A percentile compares a stretch with the other conserved stretches of the same genome.
phyloP scores from a whole-genome alignment of 768 basidiomycete genomes.

The Amylocystis lapponica region DNA sequence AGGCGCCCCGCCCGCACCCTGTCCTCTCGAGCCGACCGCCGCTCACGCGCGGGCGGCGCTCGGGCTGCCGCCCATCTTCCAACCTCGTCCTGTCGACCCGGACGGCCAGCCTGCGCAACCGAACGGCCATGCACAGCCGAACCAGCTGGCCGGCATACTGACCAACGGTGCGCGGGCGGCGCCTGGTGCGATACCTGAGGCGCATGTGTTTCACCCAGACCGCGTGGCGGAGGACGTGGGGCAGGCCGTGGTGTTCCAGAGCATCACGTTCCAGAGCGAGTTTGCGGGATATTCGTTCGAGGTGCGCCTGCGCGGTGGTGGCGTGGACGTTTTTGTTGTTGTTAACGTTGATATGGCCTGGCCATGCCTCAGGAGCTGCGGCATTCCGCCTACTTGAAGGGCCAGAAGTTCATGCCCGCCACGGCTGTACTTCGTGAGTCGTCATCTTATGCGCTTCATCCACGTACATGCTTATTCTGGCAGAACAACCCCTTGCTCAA shows the following conservation, averaged over 20 bases:
- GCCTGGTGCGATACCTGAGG: constrained; percentile 1
- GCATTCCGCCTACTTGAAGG: constrained; percentile 7
- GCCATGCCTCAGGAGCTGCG: constrained; percentile 16
- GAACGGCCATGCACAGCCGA: too few species aligned
- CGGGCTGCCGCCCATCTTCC: constrained; percentile 46
- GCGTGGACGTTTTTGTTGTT: too few species aligned
- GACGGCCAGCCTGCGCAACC: neutral
- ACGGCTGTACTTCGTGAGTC: constrained; percentile 1
- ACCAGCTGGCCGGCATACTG: too few species aligned
- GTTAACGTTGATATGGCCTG: neutral
- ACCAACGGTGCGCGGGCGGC: neutral
- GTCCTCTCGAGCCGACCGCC: constrained; percentile 41
- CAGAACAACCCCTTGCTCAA: neutral
- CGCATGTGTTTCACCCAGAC: constrained; percentile 5
- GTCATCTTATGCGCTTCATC: neutral
- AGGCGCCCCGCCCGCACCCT: constrained; percentile 42
- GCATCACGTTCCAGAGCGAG: constrained; percentile 10
- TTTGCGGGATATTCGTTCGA: constrained; percentile 23
- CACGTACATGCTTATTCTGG: neutral
- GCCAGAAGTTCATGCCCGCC: neutral
- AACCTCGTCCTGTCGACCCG: constrained; percentile 34
- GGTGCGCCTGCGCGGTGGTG: constrained; percentile 17
- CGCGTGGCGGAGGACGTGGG: constrained; percentile 1
- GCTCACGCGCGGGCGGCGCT: constrained; percentile 37
- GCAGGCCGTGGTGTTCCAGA: constrained; percentile 8